phyloP scores from a whole-genome alignment of 768 basidiomycete species.

The Imleria badia region DNA sequence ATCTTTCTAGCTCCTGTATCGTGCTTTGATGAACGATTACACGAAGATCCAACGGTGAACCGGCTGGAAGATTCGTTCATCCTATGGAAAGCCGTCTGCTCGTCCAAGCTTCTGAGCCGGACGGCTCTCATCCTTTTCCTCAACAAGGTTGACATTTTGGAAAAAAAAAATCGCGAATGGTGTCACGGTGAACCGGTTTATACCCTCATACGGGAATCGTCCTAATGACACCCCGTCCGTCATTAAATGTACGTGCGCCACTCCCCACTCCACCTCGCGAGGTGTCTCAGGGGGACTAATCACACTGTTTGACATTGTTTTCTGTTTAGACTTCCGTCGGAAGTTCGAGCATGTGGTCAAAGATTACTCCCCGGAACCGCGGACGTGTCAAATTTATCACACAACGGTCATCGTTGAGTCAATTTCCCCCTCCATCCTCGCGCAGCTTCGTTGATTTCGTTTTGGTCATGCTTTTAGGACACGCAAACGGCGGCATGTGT shows the following conservation, averaged over 20 bases:
- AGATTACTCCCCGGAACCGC: constrained; percentile 52
- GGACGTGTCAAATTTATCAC: constrained; percentile 61
- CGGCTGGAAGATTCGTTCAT: constrained; percentile 72
- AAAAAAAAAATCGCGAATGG: constrained; percentile 62
- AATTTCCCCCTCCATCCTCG: not conserved
- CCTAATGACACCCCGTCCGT: constrained; percentile 64
- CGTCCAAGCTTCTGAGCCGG: constrained; percentile 57
- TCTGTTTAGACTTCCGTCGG: constrained; percentile 53
- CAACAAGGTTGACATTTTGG: constrained; percentile 68
- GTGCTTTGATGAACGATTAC: constrained; percentile 72
- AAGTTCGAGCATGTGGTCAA: constrained; percentile 70
- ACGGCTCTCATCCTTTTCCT: constrained; percentile 64
- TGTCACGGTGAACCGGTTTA: constrained; percentile 51
- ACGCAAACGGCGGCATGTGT: constrained; percentile 61
- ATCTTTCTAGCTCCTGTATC: constrained; percentile 82
- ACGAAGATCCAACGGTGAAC: constrained; percentile 70
- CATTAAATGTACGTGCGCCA: constrained; percentile 51
- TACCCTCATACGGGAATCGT: constrained; percentile 66
- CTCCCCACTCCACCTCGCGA: not conserved
- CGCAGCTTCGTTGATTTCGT: not conserved
- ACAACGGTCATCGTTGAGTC: constrained; percentile 66
- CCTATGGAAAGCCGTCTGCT: constrained; percentile 70
- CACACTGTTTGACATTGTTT: not conserved
- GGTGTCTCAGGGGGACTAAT: not conserved
- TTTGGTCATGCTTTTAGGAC: constrained; percentile 41